phyloP scores from a whole-genome alignment of 176 grass and related monocot species.

The Juncus inflexus region DNA sequence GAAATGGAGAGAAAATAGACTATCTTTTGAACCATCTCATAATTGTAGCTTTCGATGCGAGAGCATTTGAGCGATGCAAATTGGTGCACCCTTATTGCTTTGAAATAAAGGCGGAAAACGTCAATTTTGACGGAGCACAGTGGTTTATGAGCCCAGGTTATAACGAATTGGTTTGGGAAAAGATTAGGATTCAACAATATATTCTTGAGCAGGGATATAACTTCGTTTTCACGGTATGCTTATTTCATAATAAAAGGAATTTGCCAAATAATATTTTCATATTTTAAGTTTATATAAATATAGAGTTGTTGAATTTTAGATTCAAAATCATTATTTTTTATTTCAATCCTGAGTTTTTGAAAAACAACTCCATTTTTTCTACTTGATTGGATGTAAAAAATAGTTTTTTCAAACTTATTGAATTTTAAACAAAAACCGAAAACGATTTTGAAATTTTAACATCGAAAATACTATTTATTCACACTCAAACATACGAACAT shows the following conservation, averaged over 20 bases:
- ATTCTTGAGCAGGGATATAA: slow-evolving; percentile 30
- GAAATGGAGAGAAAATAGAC: slow-evolving; percentile 43
- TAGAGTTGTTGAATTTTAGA: neutral
- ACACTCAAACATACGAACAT: no score
- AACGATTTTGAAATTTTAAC: no score
- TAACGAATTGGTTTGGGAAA: slow-evolving; percentile 26
- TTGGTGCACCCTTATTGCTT: slow-evolving; percentile 41
- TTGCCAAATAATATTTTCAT: neutral
- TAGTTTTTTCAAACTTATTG: neutral
- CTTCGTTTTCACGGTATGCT: slow-evolving; percentile 21
- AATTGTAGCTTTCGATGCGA: slow-evolving; percentile 57
- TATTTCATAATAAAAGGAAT: neutral
- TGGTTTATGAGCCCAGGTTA: slow-evolving; percentile 18
- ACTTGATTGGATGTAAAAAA: neutral
- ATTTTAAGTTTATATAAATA: neutral
- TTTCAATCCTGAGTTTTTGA: neutral
- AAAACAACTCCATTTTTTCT: neutral
- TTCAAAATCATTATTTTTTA: neutral
- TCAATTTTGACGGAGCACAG: slow-evolving; percentile 10
- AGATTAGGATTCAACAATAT: slow-evolving; percentile 22
- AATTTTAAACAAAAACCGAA: neutral
- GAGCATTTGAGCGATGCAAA: slow-evolving; percentile 40
- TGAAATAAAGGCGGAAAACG: neutral
- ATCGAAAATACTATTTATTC: no score
- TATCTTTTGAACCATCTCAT: slow-evolving; percentile 50